Conservation (phyloP, 2,329 filamentous ascomycete species). For the Xylariaceae sp. region DNA sequence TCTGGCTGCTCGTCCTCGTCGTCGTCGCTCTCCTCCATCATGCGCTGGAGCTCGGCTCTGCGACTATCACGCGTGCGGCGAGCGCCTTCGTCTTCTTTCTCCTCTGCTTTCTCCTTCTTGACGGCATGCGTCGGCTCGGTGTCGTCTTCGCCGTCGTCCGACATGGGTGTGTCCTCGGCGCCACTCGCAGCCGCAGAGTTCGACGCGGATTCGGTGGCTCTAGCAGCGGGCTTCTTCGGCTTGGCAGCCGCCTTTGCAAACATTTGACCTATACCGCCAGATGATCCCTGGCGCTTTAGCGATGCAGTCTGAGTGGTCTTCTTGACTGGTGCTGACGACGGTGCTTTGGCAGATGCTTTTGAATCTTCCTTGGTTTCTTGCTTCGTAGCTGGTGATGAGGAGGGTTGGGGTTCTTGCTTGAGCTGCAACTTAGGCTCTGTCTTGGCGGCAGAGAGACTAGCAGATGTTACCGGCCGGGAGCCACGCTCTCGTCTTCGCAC, state of each 20-base stretch:
- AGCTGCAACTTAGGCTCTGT: constrained; percentile 22
- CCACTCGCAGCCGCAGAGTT: constrained; percentile 10
- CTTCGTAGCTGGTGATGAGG: constrained; percentile 27
- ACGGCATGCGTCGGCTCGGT: constrained; percentile 17
- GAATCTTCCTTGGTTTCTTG: constrained; percentile 29
- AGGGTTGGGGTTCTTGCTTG: constrained; percentile 33
- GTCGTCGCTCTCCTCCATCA: constrained; percentile 32
- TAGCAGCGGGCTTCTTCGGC: constrained; percentile 25
- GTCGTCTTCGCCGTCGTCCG: constrained; percentile 30
- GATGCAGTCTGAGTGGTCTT: constrained; percentile 29
- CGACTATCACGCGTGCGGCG: constrained; percentile 23
- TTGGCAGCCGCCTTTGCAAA: constrained; percentile 29
- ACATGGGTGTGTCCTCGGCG: constrained; percentile 20
- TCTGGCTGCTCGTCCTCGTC: constrained; percentile 24
- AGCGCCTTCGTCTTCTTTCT: constrained; percentile 16
- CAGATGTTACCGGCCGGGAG: constrained; percentile 20
- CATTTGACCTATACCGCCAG: constrained; percentile 31
- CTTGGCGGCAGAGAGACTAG: constrained; percentile 25
- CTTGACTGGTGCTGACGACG: constrained; percentile 34
- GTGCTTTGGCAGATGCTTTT: constrained; percentile 18
- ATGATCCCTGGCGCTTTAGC: constrained; percentile 46
- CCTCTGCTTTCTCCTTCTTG: constrained; percentile 14
- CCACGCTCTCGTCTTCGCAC: constrained; percentile 50
- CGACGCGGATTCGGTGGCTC: constrained; percentile 6
- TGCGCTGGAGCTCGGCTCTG: constrained; percentile 25